phyloP scores from a whole-genome alignment of 306 rosid genomes.

The Quercus parvula region DNA sequence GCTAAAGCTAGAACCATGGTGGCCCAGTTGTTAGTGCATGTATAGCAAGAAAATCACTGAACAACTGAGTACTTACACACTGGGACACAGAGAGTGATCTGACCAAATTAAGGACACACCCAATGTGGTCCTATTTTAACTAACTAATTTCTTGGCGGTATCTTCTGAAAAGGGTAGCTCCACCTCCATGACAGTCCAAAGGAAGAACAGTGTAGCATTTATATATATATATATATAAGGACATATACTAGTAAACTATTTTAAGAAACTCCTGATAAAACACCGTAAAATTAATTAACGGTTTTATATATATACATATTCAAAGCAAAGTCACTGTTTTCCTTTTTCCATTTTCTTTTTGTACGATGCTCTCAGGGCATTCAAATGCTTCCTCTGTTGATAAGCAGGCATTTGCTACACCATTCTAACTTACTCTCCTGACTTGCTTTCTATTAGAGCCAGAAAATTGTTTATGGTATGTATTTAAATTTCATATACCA shows the following conservation, averaged over 20 bases:
- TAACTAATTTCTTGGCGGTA: neutral
- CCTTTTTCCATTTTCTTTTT: neutral
- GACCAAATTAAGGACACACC: too few relatives aligned
- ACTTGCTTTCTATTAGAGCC: too few relatives aligned
- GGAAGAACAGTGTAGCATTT: neutral
- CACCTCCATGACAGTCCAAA: neutral
- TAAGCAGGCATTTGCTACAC: neutral
- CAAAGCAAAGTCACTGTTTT: too few relatives aligned
- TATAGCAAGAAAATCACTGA: neutral
- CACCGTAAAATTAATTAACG: too few relatives aligned
- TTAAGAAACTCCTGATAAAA: too few relatives aligned
- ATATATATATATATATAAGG: too few relatives aligned
- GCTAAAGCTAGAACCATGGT: neutral
- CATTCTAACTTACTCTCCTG: too few relatives aligned
- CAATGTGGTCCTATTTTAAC: too few relatives aligned
- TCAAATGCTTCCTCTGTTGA: neutral
- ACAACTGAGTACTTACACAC: neutral
- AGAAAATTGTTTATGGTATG: neutral
- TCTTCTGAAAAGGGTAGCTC: neutral
- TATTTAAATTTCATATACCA: neutral
- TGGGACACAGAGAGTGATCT: neutral
- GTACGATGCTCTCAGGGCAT: neutral
- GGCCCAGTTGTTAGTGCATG: neutral
- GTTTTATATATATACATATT: too few relatives aligned
- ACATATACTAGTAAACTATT: rapidly evolving